Evolutionary conservation across 1,284 basidiomycete genomes (phyloP).

Genomic region (Moesziomyces globuligerus): DNA sequence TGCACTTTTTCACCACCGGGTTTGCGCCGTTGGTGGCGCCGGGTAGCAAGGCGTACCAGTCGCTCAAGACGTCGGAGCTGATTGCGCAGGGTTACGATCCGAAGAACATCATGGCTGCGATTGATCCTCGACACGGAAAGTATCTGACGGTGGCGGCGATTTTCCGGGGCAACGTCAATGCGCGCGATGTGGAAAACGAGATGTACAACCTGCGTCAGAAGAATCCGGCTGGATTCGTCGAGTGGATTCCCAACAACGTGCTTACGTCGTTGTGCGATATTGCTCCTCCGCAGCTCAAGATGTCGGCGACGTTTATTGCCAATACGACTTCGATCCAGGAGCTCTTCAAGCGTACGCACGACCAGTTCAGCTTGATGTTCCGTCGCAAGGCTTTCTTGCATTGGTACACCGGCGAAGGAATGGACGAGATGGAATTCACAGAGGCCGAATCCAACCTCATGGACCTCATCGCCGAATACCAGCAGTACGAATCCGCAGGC

Average conservation of each 20-base stretch:
- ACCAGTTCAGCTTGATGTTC: slow-evolving; percentile 66
- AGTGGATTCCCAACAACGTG: slow-evolving; percentile 68
- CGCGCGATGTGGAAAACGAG: slow-evolving; percentile 69
- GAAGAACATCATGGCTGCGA: slow-evolving; percentile 74
- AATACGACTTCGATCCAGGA: slow-evolving; percentile 68
- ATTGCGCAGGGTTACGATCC: slow-evolving; percentile 63
- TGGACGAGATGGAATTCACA: slow-evolving; percentile 69
- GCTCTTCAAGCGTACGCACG: slow-evolving; percentile 65
- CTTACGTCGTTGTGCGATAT: slow-evolving; percentile 65
- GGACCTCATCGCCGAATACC: slow-evolving; percentile 69
- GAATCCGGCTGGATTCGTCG: slow-evolving; percentile 62
- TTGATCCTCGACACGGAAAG: slow-evolving; percentile 83
- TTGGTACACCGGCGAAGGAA: slow-evolving; percentile 68
- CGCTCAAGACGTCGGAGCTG: slow-evolving; percentile 64
- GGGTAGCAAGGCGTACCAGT: slow-evolving; percentile 71
- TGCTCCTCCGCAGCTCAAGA: slow-evolving; percentile 62
- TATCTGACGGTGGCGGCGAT: slow-evolving; percentile 89
- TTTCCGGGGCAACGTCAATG: slow-evolving; percentile 73
- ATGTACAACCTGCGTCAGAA: slow-evolving; percentile 65
- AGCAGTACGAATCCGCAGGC: slow-evolving; percentile 65
- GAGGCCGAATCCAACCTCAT: slow-evolving; percentile 67
- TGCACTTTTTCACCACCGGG: slow-evolving; percentile 67
- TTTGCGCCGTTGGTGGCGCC: slow-evolving; percentile 66
- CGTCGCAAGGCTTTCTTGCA: slow-evolving; percentile 68
- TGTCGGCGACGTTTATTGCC: slow-evolving; percentile 67